Evolutionary conservation across 108 stramenopile species (phyloP).

Genomic region (Epithemia pelagica): DNA sequence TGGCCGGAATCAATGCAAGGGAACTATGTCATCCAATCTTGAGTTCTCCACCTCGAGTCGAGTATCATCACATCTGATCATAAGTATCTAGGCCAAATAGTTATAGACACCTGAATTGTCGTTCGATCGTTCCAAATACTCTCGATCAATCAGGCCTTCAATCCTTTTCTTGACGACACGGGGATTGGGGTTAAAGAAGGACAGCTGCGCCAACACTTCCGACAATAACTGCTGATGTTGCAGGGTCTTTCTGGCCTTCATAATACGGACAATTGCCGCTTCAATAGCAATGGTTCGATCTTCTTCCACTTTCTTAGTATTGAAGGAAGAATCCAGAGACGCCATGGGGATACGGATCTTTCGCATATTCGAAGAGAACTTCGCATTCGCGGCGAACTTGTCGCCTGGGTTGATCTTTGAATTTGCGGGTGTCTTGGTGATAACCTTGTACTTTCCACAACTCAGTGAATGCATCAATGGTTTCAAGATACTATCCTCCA

Average conservation of each 20-base stretch:
- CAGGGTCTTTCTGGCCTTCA: slow-evolving; percentile 98
- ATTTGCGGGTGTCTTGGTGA: slow-evolving; percentile 76
- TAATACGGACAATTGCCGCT: slow-evolving; percentile 99
- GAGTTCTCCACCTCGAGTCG: too few species aligned
- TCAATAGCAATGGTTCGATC: slow-evolving; percentile 96
- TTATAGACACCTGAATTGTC: slow-evolving; percentile 86
- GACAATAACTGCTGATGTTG: slow-evolving; percentile 95
- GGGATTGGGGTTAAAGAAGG: slow-evolving; percentile 97
- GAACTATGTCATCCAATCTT: too few species aligned
- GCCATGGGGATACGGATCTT: slow-evolving; percentile 99
- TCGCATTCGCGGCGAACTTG: slow-evolving; percentile 82
- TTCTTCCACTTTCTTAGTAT: slow-evolving; percentile 96
- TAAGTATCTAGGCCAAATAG: slow-evolving; percentile 15
- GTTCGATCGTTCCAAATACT: slow-evolving; percentile 89
- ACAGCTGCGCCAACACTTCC: slow-evolving; percentile 93
- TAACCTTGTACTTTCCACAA: slow-evolving; percentile 97
- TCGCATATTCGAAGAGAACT: slow-evolving; percentile 88
- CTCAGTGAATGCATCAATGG: slow-evolving; percentile 95
- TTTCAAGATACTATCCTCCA: slow-evolving; percentile 88
- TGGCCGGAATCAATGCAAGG: too few species aligned
- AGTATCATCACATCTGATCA: too few species aligned
- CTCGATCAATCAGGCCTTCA: slow-evolving; percentile 92
- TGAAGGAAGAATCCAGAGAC: slow-evolving; percentile 92
- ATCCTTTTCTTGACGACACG: slow-evolving; percentile 91
- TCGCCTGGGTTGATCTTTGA: slow-evolving; percentile 88